Base-by-base conservation (phyloP, 2,329 filamentous ascomycete species). In the Aspergillus luchuensis region DNA sequence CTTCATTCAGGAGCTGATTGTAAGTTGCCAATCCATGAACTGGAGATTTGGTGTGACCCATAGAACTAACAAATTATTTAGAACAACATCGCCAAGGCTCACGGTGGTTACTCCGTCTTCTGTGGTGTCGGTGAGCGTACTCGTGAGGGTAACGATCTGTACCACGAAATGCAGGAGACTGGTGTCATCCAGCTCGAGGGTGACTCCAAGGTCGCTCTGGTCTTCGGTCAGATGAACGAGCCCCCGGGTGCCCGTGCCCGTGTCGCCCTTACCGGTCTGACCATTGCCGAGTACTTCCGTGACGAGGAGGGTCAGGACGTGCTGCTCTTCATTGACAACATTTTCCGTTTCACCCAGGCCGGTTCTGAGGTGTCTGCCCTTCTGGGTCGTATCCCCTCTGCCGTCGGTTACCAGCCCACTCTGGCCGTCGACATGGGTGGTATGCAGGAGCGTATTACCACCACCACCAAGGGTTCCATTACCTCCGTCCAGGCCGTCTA, bases 21-120 rank as follows among this genome's bases (percentile, higher is more conserved):
- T 89, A 82, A 75, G 85, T 77, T 41, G 49, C 1, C 15, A 11
- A 57, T 43, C 5, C 41, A 5, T 41, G 45, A 15, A 30, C 11
- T 1, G 0, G 17, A 21, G 33, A 23, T 28, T 15, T 13, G 3
- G 3, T 25, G 7, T 25, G 25, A 3, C 17, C 13, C 33, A 56
- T 13, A 21, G 19, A 6, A 17, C 39, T 45, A 43, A 23, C 36
- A 57, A 19, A 28, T 19, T 38, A 11, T 41, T 3, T 70, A 89
- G 87, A 99, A 99, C 92, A 99, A 99, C 90, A 98, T 99, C 79
- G 95, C 95, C 84, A 98, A 98, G 89, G 95, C 95, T 74, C 95
- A 99, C 87, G 95, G 95, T 96, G 95, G 95, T 96, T 99, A 96
- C 91, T 99, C 95, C 72, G 95, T 99, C 80, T 99, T 99, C 90